These are phyloP conservation scores for Torulaspora franciscae DNA, from an alignment of 805 yeast species.

Conservation along the genomic window DNA sequence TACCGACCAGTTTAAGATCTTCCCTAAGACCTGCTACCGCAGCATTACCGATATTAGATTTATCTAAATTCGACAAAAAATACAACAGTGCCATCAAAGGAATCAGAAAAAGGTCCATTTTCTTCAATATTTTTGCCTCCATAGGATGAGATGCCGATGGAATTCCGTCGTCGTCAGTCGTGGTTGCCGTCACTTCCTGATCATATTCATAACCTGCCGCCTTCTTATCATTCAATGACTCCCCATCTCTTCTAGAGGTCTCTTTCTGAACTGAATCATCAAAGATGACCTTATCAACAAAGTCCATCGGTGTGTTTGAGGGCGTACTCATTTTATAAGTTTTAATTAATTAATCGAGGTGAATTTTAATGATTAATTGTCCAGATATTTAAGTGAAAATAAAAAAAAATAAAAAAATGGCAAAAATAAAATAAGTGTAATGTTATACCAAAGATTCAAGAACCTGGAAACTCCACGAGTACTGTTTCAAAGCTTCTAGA, in stretches of 20 bases:
- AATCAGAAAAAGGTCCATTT: constrained; percentile 42
- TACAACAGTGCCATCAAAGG: constrained; percentile 43
- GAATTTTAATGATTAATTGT: constrained; percentile 1
- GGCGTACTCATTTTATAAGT: not conserved
- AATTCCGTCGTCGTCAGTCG: constrained; percentile 27
- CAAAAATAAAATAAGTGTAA: not conserved
- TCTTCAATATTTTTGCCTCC: constrained; percentile 36
- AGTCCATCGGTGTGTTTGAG: constrained; percentile 3
- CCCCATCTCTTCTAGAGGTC: not conserved
- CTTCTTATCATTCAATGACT: constrained; percentile 6
- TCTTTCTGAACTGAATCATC: constrained; percentile 4
- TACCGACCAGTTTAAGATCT: constrained; percentile 38
- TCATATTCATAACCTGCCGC: constrained; percentile 10
- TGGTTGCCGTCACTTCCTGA: constrained; percentile 18
- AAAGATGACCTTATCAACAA: constrained; percentile 8
- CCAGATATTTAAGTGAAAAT: not conserved
- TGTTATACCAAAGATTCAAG: no score
- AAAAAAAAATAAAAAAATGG: not conserved
- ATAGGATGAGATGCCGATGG: constrained; percentile 31
- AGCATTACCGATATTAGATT: constrained; percentile 58
- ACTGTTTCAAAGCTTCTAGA: not conserved
- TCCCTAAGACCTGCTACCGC: constrained; percentile 47
- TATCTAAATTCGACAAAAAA: constrained; percentile 47
- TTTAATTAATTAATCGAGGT: not conserved
- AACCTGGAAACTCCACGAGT: not conserved